Evolutionary conservation across 2,329 filamentous ascomycete genomes (phyloP).

Genomic region (Ceratocystis cacaofunesta): DNA sequence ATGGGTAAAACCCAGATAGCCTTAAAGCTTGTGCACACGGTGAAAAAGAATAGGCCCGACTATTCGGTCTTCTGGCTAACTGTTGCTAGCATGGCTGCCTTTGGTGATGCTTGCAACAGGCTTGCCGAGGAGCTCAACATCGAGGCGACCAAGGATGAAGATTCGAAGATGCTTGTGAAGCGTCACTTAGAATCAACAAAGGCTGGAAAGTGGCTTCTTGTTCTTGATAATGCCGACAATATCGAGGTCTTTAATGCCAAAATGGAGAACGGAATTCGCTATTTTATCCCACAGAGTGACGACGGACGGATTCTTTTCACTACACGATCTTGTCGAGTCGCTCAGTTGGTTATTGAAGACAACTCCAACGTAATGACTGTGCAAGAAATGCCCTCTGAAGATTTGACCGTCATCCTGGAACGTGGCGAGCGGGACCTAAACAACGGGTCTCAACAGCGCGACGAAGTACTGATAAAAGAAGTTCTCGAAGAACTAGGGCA

Average conservation of each 20-base stretch:
- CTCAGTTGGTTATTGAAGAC: not conserved
- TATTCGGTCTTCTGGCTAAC: no score
- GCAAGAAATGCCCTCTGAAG: not conserved
- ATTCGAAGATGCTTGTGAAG: conserved; percentile 13
- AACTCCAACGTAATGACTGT: not conserved
- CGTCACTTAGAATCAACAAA: conserved; percentile 17
- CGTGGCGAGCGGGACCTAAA: not conserved
- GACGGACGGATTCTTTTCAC: conserved; percentile 12
- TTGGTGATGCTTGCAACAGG: no score
- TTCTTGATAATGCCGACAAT: conserved; percentile 21
- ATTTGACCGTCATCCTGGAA: not conserved
- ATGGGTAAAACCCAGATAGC: no score
- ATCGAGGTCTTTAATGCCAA: not conserved
- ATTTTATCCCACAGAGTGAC: conserved; percentile 22
- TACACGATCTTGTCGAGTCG: not conserved
- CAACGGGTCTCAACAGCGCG: not conserved
- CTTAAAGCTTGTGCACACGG: no score
- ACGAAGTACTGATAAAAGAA: not conserved
- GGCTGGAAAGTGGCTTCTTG: conserved; percentile 20
- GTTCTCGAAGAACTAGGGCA: conserved; percentile 1
- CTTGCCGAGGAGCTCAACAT: not conserved
- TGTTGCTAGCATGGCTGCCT: no score
- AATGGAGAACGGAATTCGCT: not conserved
- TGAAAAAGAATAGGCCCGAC: no score
- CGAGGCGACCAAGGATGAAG: not conserved